Evolutionary conservation across 2,329 filamentous ascomycete genomes (phyloP).

Genomic region (Zymoseptoria tritici): DNA sequence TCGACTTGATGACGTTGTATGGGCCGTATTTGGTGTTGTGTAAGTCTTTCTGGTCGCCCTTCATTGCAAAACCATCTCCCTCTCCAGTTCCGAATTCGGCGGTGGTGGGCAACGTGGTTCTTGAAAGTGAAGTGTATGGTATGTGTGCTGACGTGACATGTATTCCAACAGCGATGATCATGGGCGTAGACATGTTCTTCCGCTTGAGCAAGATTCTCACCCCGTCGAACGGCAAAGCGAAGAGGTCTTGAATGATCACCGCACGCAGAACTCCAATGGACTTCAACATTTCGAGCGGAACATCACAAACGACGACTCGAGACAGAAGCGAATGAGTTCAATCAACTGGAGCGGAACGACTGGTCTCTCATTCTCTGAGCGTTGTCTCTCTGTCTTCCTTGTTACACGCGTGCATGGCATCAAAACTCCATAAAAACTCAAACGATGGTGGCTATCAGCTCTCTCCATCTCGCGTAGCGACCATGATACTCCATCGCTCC

Average conservation of each 20-base stretch:
- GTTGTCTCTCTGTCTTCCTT: not conserved
- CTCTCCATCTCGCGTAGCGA: not conserved
- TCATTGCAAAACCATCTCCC: no score
- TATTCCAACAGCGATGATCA: slow-evolving; percentile 37
- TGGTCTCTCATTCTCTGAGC: not conserved
- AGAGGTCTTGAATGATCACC: not conserved
- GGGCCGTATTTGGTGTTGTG: slow-evolving; percentile 51
- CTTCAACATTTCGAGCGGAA: no score
- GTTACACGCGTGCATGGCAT: not conserved
- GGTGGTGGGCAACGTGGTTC: no score
- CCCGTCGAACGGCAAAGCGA: not conserved
- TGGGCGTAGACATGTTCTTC: slow-evolving; percentile 37
- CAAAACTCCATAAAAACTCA: not conserved
- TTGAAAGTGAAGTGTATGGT: no score
- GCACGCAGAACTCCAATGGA: no score
- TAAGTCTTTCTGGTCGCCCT: no score
- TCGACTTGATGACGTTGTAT: slow-evolving; percentile 46
- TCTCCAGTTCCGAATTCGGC: no score
- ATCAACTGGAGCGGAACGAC: not conserved
- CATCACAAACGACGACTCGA: no score
- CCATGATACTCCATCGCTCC: not conserved
- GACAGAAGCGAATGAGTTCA: no score
- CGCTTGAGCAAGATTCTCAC: slow-evolving; percentile 21
- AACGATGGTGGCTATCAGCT: not conserved
- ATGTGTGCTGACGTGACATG: no score